Evolutionary conservation across 2,329 filamentous ascomycete species (phyloP).

Genomic region (Fusarium austroafricanum): DNA sequence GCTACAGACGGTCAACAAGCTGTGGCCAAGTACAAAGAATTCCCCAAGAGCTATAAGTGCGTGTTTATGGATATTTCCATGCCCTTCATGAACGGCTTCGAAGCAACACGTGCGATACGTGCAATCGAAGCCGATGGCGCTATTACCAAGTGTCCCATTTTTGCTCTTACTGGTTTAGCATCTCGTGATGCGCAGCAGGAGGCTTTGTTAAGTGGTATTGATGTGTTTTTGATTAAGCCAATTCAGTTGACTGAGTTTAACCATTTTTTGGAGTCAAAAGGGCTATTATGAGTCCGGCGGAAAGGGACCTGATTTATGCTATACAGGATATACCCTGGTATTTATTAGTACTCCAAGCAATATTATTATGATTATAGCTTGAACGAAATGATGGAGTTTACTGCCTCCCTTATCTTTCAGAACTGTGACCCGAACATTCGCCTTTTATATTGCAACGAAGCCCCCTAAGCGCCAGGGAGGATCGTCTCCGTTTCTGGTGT

Average conservation of each 20-base stretch:
- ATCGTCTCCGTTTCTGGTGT: too few species aligned
- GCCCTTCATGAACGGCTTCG: constrained; percentile 5
- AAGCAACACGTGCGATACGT: constrained; percentile 3
- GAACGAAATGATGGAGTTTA: too few species aligned
- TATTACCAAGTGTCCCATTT: neutral
- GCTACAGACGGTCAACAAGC: neutral
- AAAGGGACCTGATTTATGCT: neutral
- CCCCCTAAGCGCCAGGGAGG: too few species aligned
- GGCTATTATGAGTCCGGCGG: neutral
- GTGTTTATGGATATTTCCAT: constrained; percentile 13
- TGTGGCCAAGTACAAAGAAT: neutral
- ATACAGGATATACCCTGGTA: too few species aligned
- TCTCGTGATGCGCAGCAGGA: constrained; percentile 4
- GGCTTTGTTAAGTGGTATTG: constrained; percentile 1
- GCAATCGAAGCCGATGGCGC: neutral
- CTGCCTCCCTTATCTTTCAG: too few species aligned
- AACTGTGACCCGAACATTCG: too few species aligned
- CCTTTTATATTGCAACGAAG: too few species aligned
- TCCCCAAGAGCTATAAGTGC: neutral
- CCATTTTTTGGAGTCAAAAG: too few species aligned
- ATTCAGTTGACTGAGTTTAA: neutral
- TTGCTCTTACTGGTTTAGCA: constrained; percentile 6
- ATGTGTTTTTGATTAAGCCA: constrained; percentile 11
- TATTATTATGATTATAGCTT: too few species aligned
- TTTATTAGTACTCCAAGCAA: too few species aligned